Base-by-base conservation (phyloP, 2,329 filamentous ascomycete genomes). In the Diaporthe capsici region DNA sequence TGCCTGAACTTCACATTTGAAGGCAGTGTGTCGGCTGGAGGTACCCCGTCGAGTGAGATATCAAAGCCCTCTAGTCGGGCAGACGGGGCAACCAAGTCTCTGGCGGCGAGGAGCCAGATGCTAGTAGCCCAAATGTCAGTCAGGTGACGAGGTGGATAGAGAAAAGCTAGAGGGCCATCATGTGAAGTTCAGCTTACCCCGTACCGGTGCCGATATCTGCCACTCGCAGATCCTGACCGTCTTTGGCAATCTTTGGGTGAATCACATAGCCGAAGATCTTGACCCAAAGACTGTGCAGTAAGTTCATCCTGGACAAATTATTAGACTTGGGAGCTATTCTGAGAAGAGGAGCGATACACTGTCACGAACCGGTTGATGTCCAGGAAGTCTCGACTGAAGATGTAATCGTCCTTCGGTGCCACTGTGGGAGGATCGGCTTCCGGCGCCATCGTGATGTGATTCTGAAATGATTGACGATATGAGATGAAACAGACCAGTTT, bases 161-260 rank as follows among this genome's bases (percentile, higher is more conserved):
- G 31, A 31, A 31, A 31, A 31, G 31, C 22, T 3, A 12, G 13
- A 37, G 8, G 12, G 8, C 25, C 25, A 10, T 17, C 4, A 5
- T 22, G 22, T 15, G 37, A 47, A 20, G 22, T 1, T 5, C 7
- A n/a, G 77, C 78, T 67, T 31, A 81, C 80, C 75, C 79, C 6
- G 80, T 81, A 9, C 80, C 79, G 9, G 77, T 79, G 25, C 79
- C 81, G 10, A 81, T 68, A 51, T 81, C 80, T 42, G 80, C 79
- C 13, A 81, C 65, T 4, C 76, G 73, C 12, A 81, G 57, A 28
- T 77, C 61, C 15, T 71, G 25, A 0, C 12, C 49, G 1, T 77
- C 61, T 2, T 42, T 76, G 8, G 77, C 73, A 25, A 82, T 80
- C 4, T 73, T 77, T 12, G 80, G 80, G 51, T 80, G 78, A 6